These are phyloP conservation scores for Prillingera fragicola DNA, from an alignment of 1,284 basidiomycete species.

Conservation along the genomic window DNA sequence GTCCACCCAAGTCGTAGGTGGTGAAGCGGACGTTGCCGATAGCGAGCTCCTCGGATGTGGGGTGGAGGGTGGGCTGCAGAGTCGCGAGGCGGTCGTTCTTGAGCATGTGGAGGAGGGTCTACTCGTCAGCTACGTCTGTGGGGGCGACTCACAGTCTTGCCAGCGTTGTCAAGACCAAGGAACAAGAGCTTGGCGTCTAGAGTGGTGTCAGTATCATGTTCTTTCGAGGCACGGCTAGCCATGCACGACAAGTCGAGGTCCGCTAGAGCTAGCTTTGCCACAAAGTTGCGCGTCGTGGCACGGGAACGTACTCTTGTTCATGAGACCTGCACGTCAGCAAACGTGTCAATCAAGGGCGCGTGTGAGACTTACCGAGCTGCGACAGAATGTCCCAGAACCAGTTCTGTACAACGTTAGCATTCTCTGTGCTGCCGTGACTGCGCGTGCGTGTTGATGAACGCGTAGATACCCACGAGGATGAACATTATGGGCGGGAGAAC, in stretches of 20 bases:
- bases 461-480: constrained; percentile 58
- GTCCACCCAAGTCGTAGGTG: constrained; percentile 96
- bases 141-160: constrained; percentile 79
- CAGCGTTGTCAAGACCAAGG: constrained; percentile 97
- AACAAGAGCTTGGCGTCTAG: constrained; percentile 90
- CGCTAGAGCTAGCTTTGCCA: too few species aligned
- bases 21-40: constrained; percentile 99
- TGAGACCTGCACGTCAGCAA: constrained; percentile 60
- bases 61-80: constrained; percentile 96
- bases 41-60: constrained; percentile 98
- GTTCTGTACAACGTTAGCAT: constrained; percentile 49
- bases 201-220: neutral
- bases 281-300: too few species aligned
- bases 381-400: constrained; percentile 95
- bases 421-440: neutral
- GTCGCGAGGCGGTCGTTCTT: constrained; percentile 99
- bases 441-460: neutral
- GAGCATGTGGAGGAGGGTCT: constrained; percentile 99
- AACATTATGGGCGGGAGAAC: constrained; percentile 57
- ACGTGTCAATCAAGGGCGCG: neutral
- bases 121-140: constrained; percentile 1
- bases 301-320: constrained; percentile 74
- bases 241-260: too few species aligned
- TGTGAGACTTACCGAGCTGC: constrained; percentile 64
- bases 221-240: too few species aligned